Evolutionary conservation across 495 filamentous ascomycete species (phyloP).

Genomic region (Aspergillus indologenus): DNA sequence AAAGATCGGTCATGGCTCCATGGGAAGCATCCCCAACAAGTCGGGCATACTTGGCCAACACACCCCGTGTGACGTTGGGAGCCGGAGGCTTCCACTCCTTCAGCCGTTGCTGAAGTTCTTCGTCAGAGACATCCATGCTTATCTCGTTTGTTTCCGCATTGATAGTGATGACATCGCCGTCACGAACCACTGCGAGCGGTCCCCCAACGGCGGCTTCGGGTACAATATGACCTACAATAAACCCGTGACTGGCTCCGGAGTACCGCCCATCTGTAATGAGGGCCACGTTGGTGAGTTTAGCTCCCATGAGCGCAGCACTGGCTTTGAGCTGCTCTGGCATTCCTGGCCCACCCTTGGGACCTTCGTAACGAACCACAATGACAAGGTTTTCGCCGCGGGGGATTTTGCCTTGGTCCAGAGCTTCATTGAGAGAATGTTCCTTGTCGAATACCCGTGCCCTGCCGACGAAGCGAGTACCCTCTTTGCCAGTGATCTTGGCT

Average conservation of each 20-base stretch:
- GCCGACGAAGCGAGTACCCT: conserved; percentile 79
- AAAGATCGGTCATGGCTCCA: conserved; percentile 58
- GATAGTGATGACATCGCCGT: conserved; percentile 86
- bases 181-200: conserved; percentile 73
- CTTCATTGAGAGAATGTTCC: conserved; percentile 72
- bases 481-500: conserved; percentile 97
- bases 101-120: conserved; percentile 67
- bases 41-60: conserved; percentile 83
- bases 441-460: conserved; percentile 89
- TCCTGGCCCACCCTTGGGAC: conserved; percentile 90
- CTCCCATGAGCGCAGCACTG: conserved; percentile 88
- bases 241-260: conserved; percentile 86
- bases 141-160: conserved; percentile 77
- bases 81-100: conserved; percentile 70
- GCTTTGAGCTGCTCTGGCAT: conserved; percentile 98
- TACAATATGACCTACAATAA: conserved; percentile 93
- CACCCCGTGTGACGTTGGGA: conserved; percentile 76
- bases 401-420: conserved; percentile 67
- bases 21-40: conserved; percentile 72
- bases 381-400: conserved; percentile 83
- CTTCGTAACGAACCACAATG: conserved; percentile 90
- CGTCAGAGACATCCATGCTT: conserved; percentile 68
- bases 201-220: conserved; percentile 85
- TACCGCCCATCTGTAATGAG: conserved; percentile 94
- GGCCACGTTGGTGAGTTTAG: conserved; percentile 81